Base-by-base conservation (phyloP, 139 green algal species). In the Volvox africanus region DNA sequence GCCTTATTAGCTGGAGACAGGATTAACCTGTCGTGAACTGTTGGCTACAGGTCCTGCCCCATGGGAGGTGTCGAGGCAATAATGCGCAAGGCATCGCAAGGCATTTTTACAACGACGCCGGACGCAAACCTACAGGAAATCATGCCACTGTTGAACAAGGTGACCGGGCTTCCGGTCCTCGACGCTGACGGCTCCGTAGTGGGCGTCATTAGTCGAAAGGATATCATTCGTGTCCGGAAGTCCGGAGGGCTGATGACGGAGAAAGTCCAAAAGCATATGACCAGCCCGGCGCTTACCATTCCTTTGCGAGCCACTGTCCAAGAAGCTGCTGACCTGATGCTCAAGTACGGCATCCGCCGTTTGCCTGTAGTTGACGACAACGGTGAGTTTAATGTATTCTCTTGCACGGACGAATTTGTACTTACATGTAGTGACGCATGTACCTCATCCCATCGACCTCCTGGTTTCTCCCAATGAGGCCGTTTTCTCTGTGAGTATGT, bases 151-250 rank as follows among this genome's bases (percentile, higher is more conserved):
- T 82, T 95, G 11, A 94, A 91, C 80, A 93, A 92, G 44, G 93
- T 94, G 0, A 95, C 95, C 26, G 95, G 95, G 33, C 82, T 97
- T 77, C 94, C 96, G 19, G 96, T 97, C 16, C 91, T 97, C 0
- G 93, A 95, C 80, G 86, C 82, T 19, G 76, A 91, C 26, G 95
- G 94, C 78, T 32, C 76, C 0, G 91, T 97, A 0, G 91, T 96
- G 21, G 96, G 96, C 67, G 96, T 97, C 9, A 95, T 97, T 84
- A 96, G 92, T 92, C 93, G 94, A 12, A 96, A 96, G 93, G 95
- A 97, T 90, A 95, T 97, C 76, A 97, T 97, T 88, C 88, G 92
- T 11, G 87, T 97, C 68, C 83, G 89, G 44, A 94, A 95, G 67
- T 88, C 90, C 28, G 88, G 89, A 22, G 92, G 94, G 32, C 82